Evolutionary conservation across 768 basidiomycete species (phyloP), one percentile per base, ranked within the genome.

Genomic region (Fibroporia radiculosa): DNA sequence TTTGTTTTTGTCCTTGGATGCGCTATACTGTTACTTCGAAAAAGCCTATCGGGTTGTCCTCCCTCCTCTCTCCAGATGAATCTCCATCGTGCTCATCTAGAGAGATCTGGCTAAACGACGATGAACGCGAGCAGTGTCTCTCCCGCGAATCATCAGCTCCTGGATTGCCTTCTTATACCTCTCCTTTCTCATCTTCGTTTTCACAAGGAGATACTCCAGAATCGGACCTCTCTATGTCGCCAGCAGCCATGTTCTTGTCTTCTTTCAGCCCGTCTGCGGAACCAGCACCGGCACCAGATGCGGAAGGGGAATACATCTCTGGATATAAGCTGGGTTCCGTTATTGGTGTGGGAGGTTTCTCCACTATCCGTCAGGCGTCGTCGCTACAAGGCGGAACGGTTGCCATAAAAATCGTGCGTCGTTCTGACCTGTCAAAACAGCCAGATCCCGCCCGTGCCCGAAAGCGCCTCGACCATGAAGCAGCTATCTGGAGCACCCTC

Each of bases 381-480:
- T 73, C 77, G 7, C 70, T 78, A 6, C 62, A 73, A 3, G 80
- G 84, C 1, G 86, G 80, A 25, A 72, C 73, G 36, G 66, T 78
- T 36, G 92, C 92, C 6, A 82, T 93, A 63, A 93, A 93, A 62
- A 86, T 93, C 52, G 75, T 93, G 31, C 73, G 75, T 18, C 72
- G 73, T 37, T 66, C 75, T 14, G 78, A 82, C 43, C 53, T 80
- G 26, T 65, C 68, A 48, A 75, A 73, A 50, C 74, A 77, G 49
- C 61, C 64, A 2, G 66, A 82, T 48, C 66, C 79, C 2, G 54
- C 63, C 20, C 57, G 67, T 6, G 66, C 71, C 10, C 73, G 69
- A 49, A 76, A 73, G 48, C 76, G 74, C 35, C 70, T 91, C 33
- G 73, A 80, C 46, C 79, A 77, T 39, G 90, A 93, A 67, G 77